Evolutionary conservation across 257 asterid species (phyloP).

Genomic region (Anisodus acutangulus): DNA sequence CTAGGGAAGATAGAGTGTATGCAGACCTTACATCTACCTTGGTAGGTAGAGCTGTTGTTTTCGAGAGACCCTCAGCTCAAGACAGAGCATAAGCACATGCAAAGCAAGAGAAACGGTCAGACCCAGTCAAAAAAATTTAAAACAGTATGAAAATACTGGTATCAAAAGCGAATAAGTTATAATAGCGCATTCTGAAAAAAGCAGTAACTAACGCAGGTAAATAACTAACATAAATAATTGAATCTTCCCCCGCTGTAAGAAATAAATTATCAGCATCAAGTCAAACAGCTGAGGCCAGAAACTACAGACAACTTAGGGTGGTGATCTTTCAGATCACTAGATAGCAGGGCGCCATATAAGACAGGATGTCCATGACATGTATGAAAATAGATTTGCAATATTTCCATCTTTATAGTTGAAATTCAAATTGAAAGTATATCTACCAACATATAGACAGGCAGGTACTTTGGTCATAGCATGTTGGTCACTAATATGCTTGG

Average conservation of each 20-base stretch:
- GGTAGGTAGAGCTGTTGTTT: no score
- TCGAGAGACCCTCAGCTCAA: no score
- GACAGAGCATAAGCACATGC: no score
- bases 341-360: background rate
- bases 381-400: background rate
- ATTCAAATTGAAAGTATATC: background rate
- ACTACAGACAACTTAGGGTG: background rate
- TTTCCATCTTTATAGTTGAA: background rate
- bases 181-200: no score
- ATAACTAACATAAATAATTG: background rate
- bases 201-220: no score
- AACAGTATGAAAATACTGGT: no score
- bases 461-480: background rate
- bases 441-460: slow-evolving; percentile 1
- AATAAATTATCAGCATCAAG: background rate
- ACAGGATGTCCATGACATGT: slow-evolving; percentile 1
- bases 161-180: no score
- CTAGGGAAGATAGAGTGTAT: no score
- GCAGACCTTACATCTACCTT: no score
- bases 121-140: no score
- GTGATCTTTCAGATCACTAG: slow-evolving; percentile 9
- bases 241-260: background rate
- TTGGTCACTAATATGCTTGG: background rate
- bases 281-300: slow-evolving; percentile 14
- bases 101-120: no score